Evolutionary conservation across 768 basidiomycete species (phyloP).

Genomic region (Kwoniella dejecticola): DNA sequence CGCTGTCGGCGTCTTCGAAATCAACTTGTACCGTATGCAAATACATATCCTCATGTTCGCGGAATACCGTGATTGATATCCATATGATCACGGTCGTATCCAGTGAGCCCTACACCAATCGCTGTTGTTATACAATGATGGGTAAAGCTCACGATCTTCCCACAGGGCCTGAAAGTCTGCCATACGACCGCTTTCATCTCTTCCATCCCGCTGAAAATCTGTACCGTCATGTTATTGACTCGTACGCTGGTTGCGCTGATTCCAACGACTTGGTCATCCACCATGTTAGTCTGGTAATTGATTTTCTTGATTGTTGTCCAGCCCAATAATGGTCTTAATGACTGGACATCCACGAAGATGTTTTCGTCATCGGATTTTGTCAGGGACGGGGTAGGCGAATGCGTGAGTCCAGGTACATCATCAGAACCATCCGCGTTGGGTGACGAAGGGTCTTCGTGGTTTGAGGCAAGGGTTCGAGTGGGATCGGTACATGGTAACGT

Average conservation of each 20-base stretch:
- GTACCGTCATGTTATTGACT: neutral
- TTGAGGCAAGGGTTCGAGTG: neutral
- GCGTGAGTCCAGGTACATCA: neutral
- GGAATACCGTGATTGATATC: neutral
- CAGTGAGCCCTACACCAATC: too few species aligned
- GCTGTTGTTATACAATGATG: too few species aligned
- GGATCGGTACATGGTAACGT: neutral
- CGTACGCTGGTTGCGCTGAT: neutral
- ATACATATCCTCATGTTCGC: neutral
- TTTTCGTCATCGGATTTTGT: neutral
- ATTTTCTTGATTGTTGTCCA: constrained; percentile 1
- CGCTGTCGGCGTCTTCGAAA: constrained; percentile 1
- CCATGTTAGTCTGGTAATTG: neutral
- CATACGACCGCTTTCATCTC: neutral
- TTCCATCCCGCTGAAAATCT: neutral
- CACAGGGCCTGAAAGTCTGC: neutral
- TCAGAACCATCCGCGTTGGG: neutral
- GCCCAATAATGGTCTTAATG: neutral
- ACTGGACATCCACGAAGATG: neutral
- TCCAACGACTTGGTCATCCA: neutral
- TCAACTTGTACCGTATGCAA: neutral
- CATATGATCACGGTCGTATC: neutral
- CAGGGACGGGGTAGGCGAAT: neutral
- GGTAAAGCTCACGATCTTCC: neutral
- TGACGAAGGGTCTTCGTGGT: too few species aligned